phyloP scores from a whole-genome alignment of 495 filamentous ascomycete genomes.

The Talaromyces wortmannii region DNA sequence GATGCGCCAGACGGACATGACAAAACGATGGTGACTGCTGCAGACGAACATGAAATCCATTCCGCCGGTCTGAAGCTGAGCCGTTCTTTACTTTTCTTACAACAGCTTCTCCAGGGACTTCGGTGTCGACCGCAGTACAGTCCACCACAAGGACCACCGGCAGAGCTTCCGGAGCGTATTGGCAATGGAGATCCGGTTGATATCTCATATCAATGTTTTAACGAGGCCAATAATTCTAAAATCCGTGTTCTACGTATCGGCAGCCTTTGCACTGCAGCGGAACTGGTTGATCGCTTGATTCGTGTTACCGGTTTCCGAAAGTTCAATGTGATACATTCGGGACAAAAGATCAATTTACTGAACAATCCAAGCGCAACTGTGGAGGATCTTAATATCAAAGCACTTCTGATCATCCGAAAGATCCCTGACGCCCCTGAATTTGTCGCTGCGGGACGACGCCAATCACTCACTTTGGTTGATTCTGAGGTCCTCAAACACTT shows the following conservation, averaged over 20 bases:
- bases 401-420: conserved; percentile 51
- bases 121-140: conserved; percentile 47
- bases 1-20: conserved; percentile 37
- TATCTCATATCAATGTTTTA: conserved; percentile 68
- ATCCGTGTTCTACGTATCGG: conserved; percentile 56
- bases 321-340: conserved; percentile 48
- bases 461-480: conserved; percentile 50
- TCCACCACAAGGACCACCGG: conserved; percentile 31
- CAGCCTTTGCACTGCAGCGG: conserved; percentile 60
- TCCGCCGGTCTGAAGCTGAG: conserved; percentile 56
- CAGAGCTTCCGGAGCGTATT: conserved; percentile 29
- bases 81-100: conserved; percentile 55
- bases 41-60: conserved; percentile 30
- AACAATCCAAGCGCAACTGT: conserved; percentile 29
- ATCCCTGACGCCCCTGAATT: conserved; percentile 29
- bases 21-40: conserved; percentile 41
- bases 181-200: conserved; percentile 53
- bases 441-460: conserved; percentile 16
- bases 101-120: conserved; percentile 48
- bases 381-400: conserved; percentile 38
- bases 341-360: conserved; percentile 39
- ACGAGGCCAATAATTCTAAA: conserved; percentile 47
- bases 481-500: conserved; percentile 78
- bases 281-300: conserved; percentile 56
- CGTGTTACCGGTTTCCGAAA: conserved; percentile 65